phyloP scores from a whole-genome alignment of 108 stramenopile species.

The Nitzschia palea region DNA sequence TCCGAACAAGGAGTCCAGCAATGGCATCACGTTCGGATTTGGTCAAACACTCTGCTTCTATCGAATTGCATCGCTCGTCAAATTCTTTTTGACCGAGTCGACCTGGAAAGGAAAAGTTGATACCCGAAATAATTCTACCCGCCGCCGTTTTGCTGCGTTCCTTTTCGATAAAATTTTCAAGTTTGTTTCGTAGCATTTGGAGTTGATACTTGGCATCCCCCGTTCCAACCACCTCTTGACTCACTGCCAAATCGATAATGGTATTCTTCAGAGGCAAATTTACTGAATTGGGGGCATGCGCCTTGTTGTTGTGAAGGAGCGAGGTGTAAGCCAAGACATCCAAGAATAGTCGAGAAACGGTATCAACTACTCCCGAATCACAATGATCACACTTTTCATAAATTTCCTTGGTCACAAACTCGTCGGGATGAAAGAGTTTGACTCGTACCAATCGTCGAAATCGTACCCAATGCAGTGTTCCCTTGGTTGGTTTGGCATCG shows the following conservation, averaged over 20 bases:
- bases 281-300: conserved; percentile 35
- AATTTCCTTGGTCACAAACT: conserved; percentile 35
- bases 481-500: conserved; percentile 42
- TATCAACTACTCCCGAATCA: conserved; percentile 51
- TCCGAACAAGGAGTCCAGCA: conserved; percentile 42
- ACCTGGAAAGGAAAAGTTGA: conserved; percentile 22
- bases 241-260: conserved; percentile 30
- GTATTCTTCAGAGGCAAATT: conserved; percentile 47
- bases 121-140: conserved; percentile 18
- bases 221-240: neutral
- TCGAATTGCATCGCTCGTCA: conserved; percentile 2
- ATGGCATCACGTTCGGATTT: conserved; percentile 45
- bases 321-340: conserved; percentile 30
- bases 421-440: conserved; percentile 54
- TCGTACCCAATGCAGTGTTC: conserved; percentile 54
- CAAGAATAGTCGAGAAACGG: conserved; percentile 36
- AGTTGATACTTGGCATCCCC: conserved; percentile 5
- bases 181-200: conserved; percentile 23
- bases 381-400: conserved; percentile 55
- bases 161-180: conserved; percentile 26
- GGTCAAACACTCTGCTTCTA: conserved; percentile 27
- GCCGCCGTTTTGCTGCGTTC: conserved; percentile 14
- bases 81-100: conserved; percentile 14
- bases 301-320: conserved; percentile 22
- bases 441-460: conserved; percentile 47